Percentiles rank a stretch among this genome's conserved stretches.
phyloP scores from a whole-genome alignment of 1,139 yeast genomes.

The Pneumocystis jirovecii region DNA sequence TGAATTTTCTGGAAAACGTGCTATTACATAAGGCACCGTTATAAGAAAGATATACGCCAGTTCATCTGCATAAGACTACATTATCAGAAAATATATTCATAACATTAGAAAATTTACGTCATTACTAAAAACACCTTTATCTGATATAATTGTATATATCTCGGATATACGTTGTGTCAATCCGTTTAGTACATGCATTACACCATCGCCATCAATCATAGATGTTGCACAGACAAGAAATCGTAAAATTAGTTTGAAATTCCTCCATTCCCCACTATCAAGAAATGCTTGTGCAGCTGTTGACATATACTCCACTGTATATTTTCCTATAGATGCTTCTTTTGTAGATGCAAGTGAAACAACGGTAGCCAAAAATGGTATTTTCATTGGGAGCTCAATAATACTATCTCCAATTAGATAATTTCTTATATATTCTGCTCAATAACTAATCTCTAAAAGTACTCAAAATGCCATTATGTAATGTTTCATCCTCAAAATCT shows the following conservation, averaged over 20 bases:
- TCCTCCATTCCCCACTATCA: conserved; percentile 42
- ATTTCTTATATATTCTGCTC: background rate
- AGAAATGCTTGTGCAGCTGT: conserved; percentile 44
- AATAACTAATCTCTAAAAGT: background rate
- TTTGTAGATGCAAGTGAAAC: conserved; percentile 53
- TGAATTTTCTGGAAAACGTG: conserved; percentile 1
- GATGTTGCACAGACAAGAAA: conserved; percentile 54
- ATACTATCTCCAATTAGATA: conserved; percentile 18
- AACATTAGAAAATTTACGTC: conserved; percentile 3
- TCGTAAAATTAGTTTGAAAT: conserved; percentile 54
- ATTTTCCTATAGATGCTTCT: conserved; percentile 53
- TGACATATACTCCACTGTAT: conserved; percentile 55
- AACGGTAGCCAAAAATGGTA: conserved; percentile 54
- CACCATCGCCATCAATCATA: conserved; percentile 34
- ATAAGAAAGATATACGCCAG: conserved; percentile 49
- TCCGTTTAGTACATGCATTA: conserved; percentile 39
- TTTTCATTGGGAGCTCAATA: conserved; percentile 82
- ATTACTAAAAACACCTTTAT: conserved; percentile 1
- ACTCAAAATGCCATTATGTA: conserved; percentile 4
- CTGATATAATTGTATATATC: conserved; percentile 25
- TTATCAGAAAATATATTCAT: background rate
- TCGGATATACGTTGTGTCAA: conserved; percentile 44
- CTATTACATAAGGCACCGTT: conserved; percentile 44
- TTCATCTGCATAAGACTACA: conserved; percentile 45
- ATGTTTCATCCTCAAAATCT: conserved; percentile 10